Percentiles rank a stretch among this genome's conserved stretches.
These are phyloP conservation scores for Pichia sp. DNA, from an alignment of 1,139 yeast genomes.

Conservation along the genomic window DNA sequence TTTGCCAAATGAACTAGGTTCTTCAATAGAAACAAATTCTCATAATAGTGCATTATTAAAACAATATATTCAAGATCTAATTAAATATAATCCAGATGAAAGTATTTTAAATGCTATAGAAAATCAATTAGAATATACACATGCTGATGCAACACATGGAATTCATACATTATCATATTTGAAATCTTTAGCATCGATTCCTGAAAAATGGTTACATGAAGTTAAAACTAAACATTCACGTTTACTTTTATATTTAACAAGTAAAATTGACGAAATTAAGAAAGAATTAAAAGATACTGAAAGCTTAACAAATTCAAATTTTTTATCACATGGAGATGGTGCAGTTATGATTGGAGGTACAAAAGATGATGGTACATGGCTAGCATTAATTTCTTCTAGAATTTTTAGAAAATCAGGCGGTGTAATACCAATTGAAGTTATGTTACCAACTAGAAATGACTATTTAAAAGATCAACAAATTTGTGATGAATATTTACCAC, in stretches of 20 bases:
- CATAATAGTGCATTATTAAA: constrained; percentile 6
- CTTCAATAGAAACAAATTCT: neutral
- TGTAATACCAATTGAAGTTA: constrained; percentile 51
- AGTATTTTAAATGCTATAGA: constrained; percentile 1
- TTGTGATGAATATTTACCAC: constrained; percentile 44
- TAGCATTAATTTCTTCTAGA: constrained; percentile 48
- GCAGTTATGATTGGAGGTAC: constrained; percentile 59
- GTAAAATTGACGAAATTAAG: neutral
- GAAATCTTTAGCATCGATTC: constrained; percentile 3
- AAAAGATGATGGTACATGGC: constrained; percentile 47
- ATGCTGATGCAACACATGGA: neutral
- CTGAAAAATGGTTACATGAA: constrained; percentile 7
- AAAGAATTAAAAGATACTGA: neutral
- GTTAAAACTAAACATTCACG: constrained; percentile 6
- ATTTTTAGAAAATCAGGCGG: constrained; percentile 50
- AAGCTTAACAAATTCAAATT: neutral
- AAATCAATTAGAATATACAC: constrained; percentile 8
- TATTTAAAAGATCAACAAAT: constrained; percentile 37
- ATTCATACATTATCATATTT: constrained; percentile 2
- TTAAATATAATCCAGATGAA: constrained; percentile 1
- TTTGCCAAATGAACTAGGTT: neutral
- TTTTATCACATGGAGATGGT: constrained; percentile 34
- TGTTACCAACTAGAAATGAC: constrained; percentile 48
- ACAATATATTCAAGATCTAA: neutral
- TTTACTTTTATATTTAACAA: neutral